Conservation (phyloP, 495 filamentous ascomycete genomes). For the Letharia columbiana region DNA sequence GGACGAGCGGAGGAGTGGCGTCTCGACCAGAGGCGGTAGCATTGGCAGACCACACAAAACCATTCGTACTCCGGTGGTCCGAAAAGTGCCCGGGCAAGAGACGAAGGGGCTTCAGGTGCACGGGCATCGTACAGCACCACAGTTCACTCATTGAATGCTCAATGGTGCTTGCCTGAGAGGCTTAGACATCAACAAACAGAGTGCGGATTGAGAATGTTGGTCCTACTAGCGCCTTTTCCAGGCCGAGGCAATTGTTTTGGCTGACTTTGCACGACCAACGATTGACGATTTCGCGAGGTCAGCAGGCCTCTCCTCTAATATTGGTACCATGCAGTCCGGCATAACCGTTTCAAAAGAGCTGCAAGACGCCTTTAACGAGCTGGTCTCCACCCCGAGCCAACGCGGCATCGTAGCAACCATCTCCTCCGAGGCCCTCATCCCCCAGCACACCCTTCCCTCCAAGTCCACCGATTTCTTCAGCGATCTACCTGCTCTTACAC, state of each 20-base stretch:
- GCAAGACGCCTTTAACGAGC: constrained; percentile 65
- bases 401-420: constrained; percentile 82
- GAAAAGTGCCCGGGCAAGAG: neutral
- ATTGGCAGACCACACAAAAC: neutral
- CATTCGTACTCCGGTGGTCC: neutral
- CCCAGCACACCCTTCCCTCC: constrained; percentile 50
- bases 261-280: neutral
- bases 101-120: neutral
- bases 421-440: constrained; percentile 61
- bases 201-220: neutral
- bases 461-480: constrained; percentile 51
- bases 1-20: constrained; percentile 17
- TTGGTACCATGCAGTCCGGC: constrained; percentile 21
- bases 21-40: neutral
- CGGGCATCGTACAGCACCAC: neutral
- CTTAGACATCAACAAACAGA: neutral
- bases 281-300: neutral
- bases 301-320: neutral
- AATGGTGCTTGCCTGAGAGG: neutral
- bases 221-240: constrained; percentile 11
- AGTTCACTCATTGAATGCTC: neutral
- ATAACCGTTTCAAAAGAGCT: constrained; percentile 61
- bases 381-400: constrained; percentile 53
- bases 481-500: constrained; percentile 46
- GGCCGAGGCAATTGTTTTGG: constrained; percentile 1